Base-by-base conservation (phyloP, 129 eudicot genomes). In the Centella asiatica region DNA sequence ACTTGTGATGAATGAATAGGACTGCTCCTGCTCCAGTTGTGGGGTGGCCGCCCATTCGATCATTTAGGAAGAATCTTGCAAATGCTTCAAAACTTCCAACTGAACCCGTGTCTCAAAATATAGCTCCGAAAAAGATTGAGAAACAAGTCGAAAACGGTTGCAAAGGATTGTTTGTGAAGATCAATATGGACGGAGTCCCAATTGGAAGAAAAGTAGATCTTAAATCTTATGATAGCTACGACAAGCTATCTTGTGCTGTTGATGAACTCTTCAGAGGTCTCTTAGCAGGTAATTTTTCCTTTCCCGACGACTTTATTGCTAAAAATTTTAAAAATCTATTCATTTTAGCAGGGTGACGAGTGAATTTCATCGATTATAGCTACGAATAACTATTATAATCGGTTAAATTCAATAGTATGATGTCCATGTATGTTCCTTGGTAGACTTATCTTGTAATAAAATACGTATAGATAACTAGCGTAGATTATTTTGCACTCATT, bases 11-110 rank as follows among this genome's bases (percentile, higher is more conserved):
- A n/a, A n/a, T n/a, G n/a, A 69, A 72, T 23, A 92, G 99, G 72
- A 73, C 85, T 82, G 95, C 95, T 27, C 95, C 95, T 62, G 69
- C 81, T 59, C 81, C 95, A 68, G 99, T 92, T 42, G 99, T 92
- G 60, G 99, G 99, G 32, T 92, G 99, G 96, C 99, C 99, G 49
- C 99, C 99, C 28, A 65, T 92, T 39, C 78, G 96, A 31, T 87
- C 99, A 51, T 87, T 80, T 55, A 73, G 99, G 67, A 93, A 80
- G 80, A 93, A 93, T 76, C 75, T 93, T 58, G 83, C 96, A 60
- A 78, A 76, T 53, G 74, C 86, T 14, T 65, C 72, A 24, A 92
- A 87, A 67, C 78, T 55, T 28, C 45, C 58, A 19, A 17, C 14
- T 28, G 45, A 31, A 15, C 39, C 81, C 10, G 78, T 74, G 18